Base-by-base conservation (phyloP, 2,329 filamentous ascomycete species). In the Colletotrichum tamarilloi region DNA sequence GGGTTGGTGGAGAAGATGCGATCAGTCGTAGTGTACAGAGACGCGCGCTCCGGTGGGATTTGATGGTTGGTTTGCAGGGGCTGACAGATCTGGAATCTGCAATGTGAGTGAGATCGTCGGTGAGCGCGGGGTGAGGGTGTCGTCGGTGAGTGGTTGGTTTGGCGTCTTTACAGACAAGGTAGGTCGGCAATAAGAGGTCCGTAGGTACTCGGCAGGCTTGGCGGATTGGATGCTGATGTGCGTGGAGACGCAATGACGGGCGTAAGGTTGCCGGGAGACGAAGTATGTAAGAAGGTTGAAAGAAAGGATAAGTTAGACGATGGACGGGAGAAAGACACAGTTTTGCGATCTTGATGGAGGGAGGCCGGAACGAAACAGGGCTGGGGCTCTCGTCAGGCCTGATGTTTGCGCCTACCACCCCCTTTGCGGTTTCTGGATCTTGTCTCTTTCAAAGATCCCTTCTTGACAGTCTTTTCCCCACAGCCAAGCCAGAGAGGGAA, bases 291-390 rank as follows among this genome's bases (percentile, higher is more conserved):
- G 5, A 52, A n/a, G 12, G 22, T 9, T 53, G n/a, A 19, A 19
- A 28, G 53, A 55, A 55, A 56, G 12, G 28, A 19, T 26, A 22
- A 28, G 53, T 11, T 56, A 56, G 53, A 28, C 24, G 53, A 28
- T 11, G 42, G 32, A 52, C 30, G 19, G 11, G 53, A 46, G 58
- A 62, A 62, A 65, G 64, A 72, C 49, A 72, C 35, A 32, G 58
- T 68, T 59, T 72, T 30, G 65, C 38, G 42, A 46, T 63, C 28
- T 63, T 24, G 60, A 63, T 53, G 60, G 28, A 53, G 55, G 66
- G 28, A 35, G 28, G 28, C 42, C 19, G 32, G 46, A 68, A 64
- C 53, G 69, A 62, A 70, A 65, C 70, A 64, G 70, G 70, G 67
- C 56, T 73, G 53, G 67, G 60, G 66, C 70, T 57, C 26, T 49